Evolutionary conservation across 805 yeast genomes (phyloP).

Genomic region (Kurtzmaniella fragi): DNA sequence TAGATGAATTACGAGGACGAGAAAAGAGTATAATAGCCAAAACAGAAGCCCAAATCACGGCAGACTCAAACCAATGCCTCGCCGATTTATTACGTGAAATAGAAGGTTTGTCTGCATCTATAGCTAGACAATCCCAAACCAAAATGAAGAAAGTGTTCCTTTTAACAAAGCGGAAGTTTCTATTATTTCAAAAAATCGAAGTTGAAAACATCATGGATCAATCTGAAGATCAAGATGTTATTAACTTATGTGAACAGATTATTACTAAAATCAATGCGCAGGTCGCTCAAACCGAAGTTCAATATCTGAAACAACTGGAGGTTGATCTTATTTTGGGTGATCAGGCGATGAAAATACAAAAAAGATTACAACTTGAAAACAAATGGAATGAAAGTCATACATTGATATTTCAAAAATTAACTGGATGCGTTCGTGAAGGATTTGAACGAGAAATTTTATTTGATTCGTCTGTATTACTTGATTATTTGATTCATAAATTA

Average conservation of each 20-base stretch:
- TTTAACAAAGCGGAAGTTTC: conserved; percentile 43
- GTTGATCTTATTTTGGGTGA: conserved; percentile 47
- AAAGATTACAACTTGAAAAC: conserved; percentile 46
- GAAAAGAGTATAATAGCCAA: conserved; percentile 22
- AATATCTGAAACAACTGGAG: conserved; percentile 43
- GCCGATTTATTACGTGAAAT: too few relatives aligned
- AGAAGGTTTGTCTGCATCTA: too few relatives aligned
- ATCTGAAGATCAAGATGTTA: conserved; percentile 9
- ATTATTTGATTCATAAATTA: conserved; percentile 34
- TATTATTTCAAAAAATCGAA: conserved; percentile 41
- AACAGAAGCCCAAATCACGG: too few relatives aligned
- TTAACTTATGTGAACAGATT: conserved; percentile 27
- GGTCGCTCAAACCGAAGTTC: conserved; percentile 46
- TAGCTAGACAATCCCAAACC: too few relatives aligned
- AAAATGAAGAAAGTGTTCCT: conserved; percentile 29
- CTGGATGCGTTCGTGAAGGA: conserved; percentile 40
- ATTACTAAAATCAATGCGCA: conserved; percentile 35
- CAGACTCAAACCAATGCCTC: too few relatives aligned
- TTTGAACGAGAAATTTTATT: conserved; percentile 52
- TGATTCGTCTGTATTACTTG: conserved; percentile 52
- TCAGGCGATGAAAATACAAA: conserved; percentile 42
- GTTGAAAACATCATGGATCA: conserved; percentile 15
- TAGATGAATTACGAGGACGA: conserved; percentile 58
- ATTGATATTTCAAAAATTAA: conserved; percentile 32
- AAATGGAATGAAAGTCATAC: conserved; percentile 50